Evolutionary conservation across 768 basidiomycete genomes (phyloP).

Genomic region (Russula earlei): DNA sequence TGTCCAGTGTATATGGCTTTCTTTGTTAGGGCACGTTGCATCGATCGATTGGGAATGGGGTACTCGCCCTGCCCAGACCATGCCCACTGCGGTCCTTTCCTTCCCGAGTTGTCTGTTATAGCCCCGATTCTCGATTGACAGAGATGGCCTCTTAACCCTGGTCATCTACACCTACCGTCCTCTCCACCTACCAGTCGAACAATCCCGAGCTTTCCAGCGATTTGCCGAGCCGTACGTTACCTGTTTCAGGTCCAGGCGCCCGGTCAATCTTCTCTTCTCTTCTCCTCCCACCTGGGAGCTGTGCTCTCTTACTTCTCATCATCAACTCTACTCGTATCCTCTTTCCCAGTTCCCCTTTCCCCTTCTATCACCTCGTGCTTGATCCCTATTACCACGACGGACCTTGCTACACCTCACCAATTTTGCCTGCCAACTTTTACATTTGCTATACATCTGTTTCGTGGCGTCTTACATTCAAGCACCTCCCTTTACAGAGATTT

Average conservation of each 20-base stretch:
- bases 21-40: conserved; percentile 2
- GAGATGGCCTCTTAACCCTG: neutral
- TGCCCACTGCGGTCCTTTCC: neutral
- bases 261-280: neutral
- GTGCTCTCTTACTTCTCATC: conserved; percentile 1
- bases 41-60: conserved; percentile 7
- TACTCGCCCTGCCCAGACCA: neutral
- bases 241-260: neutral
- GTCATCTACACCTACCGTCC: neutral
- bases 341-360: neutral
- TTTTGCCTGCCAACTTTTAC: neutral
- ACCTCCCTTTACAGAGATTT: neutral
- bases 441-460: neutral
- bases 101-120: neutral
- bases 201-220: conserved; percentile 1
- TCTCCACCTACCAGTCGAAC: neutral
- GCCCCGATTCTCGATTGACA: neutral
- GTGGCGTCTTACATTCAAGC: conserved; percentile 1
- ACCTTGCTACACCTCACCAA: neutral
- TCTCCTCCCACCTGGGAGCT: neutral
- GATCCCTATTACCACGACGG: neutral
- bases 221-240: neutral
- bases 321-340: neutral
- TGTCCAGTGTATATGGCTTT: neutral
- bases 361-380: conserved; percentile 6